A percentile compares a stretch with the other conserved stretches of the same genome.
Evolutionary conservation across 2,329 filamentous ascomycete species (phyloP).

Genomic region (Aulographum hederae): DNA sequence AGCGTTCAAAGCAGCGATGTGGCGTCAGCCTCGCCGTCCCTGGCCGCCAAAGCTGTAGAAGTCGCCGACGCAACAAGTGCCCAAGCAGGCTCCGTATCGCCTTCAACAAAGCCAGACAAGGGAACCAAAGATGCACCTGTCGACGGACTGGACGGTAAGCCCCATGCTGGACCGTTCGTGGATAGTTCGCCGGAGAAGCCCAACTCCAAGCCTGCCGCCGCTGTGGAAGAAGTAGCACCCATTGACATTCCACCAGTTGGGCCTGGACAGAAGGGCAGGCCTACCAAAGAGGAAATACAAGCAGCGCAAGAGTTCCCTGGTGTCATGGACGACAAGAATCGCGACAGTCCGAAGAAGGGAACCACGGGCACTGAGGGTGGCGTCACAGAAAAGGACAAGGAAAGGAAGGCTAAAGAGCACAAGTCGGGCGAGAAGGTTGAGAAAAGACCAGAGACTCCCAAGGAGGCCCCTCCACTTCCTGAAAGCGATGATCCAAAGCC

Average conservation of each 20-base stretch:
- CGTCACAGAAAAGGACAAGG: constrained; percentile 73
- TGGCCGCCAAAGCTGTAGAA: too few relatives aligned
- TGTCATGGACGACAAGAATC: constrained; percentile 80
- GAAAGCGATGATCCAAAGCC: constrained; percentile 41
- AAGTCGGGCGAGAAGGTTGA: constrained; percentile 45
- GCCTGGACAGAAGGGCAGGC: constrained; percentile 16
- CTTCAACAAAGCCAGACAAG: constrained; percentile 14
- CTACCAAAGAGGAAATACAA: constrained; percentile 14
- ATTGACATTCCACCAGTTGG: constrained; percentile 14
- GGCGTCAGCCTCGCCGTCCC: constrained; percentile 2
- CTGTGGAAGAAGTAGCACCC: constrained; percentile 19
- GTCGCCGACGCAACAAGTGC: constrained; percentile 7
- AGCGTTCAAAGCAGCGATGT: too few relatives aligned
- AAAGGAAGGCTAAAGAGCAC: constrained; percentile 47
- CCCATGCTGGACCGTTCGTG: constrained; percentile 70
- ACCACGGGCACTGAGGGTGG: constrained; percentile 80
- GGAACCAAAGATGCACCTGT: constrained; percentile 71
- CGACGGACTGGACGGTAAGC: constrained; percentile 85
- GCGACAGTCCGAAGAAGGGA: constrained; percentile 58
- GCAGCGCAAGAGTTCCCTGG: constrained; percentile 52
- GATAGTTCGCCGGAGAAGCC: constrained; percentile 25
- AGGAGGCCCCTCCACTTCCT: constrained; percentile 66
- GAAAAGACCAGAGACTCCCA: constrained; percentile 67
- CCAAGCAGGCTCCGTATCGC: constrained; percentile 7
- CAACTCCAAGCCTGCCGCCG: constrained; percentile 15